Percentiles rank a stretch among this genome's conserved stretches.
Evolutionary conservation across 108 stramenopile species (phyloP).

Genomic region (Nitzschia putrida): DNA sequence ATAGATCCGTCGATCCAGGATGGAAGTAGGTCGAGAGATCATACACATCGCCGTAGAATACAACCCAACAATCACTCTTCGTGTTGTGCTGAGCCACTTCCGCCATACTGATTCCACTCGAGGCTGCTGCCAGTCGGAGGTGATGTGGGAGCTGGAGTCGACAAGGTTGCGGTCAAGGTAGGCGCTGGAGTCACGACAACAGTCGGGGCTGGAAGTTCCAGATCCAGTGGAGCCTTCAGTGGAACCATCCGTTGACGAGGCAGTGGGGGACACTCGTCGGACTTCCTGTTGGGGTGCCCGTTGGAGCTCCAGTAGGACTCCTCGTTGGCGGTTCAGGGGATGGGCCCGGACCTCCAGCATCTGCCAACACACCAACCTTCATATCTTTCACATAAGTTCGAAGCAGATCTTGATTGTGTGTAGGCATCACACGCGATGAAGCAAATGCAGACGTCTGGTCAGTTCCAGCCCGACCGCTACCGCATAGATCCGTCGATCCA

Average conservation of each 20-base stretch:
- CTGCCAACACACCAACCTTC: background rate
- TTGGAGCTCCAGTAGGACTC: background rate
- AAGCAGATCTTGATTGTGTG: background rate
- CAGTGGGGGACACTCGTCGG: too few species aligned
- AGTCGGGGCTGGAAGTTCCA: too few species aligned
- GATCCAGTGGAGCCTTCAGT: too few species aligned
- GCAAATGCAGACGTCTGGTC: background rate
- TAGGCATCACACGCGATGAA: too few species aligned
- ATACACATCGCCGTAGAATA: background rate
- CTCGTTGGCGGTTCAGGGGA: background rate
- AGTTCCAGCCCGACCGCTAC: background rate
- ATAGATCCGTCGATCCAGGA: background rate
- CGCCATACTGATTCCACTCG: background rate
- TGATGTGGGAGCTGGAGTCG: too few species aligned
- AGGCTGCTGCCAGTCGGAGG: background rate
- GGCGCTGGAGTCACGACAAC: too few species aligned
- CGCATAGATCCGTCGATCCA: constrained; percentile 1
- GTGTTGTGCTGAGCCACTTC: constrained; percentile 1
- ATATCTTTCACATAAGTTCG: too few species aligned
- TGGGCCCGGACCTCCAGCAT: constrained; percentile 3
- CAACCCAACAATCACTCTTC: background rate
- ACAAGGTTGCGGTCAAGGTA: background rate
- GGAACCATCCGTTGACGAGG: too few species aligned
- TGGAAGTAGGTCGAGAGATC: background rate
- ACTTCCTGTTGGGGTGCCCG: background rate